These are phyloP conservation scores for Ophiostoma ips DNA, from an alignment of 2,329 filamentous ascomycete species.

Conservation along the genomic window DNA sequence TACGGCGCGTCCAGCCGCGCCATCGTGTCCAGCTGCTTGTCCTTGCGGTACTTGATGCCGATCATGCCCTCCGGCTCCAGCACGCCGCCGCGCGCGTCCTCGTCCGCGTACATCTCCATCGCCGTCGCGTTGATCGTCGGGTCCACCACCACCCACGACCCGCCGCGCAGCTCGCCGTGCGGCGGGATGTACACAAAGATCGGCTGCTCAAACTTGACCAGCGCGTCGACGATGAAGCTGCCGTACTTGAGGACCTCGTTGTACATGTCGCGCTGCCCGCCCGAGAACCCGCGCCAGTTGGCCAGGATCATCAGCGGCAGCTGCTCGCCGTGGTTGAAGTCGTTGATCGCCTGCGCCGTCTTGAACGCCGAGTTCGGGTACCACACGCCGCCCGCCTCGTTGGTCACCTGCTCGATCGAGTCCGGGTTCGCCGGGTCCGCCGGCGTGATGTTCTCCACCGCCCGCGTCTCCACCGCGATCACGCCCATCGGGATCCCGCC, in stretches of 20 bases:
- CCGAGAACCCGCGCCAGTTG: slow-evolving; percentile 99
- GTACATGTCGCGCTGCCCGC: slow-evolving; percentile 99
- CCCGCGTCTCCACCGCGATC: slow-evolving; percentile 89
- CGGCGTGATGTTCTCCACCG: slow-evolving; percentile 91
- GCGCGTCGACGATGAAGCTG: slow-evolving; percentile 95
- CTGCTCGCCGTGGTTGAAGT: slow-evolving; percentile 99
- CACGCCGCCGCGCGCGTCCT: slow-evolving; percentile 88
- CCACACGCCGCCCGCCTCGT: slow-evolving; percentile 97
- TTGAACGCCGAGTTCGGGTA: slow-evolving; percentile 99
- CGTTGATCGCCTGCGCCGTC: slow-evolving; percentile 95
- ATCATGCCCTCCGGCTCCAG: slow-evolving; percentile 97
- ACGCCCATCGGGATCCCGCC: slow-evolving; percentile 98
- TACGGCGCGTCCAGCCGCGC: slow-evolving; percentile 79
- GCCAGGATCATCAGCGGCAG: slow-evolving; percentile 96
- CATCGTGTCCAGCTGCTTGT: slow-evolving; percentile 97
- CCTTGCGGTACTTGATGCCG: slow-evolving; percentile 95
- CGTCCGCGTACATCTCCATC: slow-evolving; percentile 99
- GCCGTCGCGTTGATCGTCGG: slow-evolving; percentile 91
- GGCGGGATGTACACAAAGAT: slow-evolving; percentile 99
- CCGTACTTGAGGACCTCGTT: slow-evolving; percentile 99
- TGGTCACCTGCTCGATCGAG: slow-evolving; percentile 88
- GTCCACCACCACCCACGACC: slow-evolving; percentile 98
- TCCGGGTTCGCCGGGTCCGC: slow-evolving; percentile 97
- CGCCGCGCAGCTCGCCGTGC: slow-evolving; percentile 90
- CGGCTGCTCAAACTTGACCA: slow-evolving; percentile 97